A percentile compares a stretch with the other conserved stretches of the same genome.
Conservation (phyloP, 2,329 filamentous ascomycete genomes). For the Raffaelea albimanens region DNA sequence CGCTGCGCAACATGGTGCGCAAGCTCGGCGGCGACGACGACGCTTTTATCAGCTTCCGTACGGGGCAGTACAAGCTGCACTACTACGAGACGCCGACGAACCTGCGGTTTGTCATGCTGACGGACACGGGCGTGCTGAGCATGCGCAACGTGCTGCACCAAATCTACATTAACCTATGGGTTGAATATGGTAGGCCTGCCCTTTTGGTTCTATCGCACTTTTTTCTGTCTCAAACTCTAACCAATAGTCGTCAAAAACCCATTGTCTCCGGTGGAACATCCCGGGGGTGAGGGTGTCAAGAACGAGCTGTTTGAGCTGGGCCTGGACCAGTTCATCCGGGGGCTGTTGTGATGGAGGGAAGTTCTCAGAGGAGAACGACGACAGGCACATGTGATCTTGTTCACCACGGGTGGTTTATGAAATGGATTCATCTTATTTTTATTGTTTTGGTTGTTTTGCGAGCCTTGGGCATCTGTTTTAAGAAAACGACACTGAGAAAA, state of each 20-base stretch:
- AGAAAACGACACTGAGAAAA: too few relatives aligned
- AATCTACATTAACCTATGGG: conserved; percentile 96
- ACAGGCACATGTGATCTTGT: too few relatives aligned
- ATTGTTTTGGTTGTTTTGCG: too few relatives aligned
- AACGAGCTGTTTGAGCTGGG: conserved; percentile 64
- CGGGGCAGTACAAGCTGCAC: conserved; percentile 92
- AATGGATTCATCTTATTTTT: too few relatives aligned
- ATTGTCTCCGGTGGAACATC: conserved; percentile 58
- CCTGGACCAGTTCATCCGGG: conserved; percentile 68
- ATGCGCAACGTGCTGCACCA: conserved; percentile 93
- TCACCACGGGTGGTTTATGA: too few relatives aligned
- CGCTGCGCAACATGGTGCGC: conserved; percentile 89
- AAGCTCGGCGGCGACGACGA: conserved; percentile 92
- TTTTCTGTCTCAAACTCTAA: neutral
- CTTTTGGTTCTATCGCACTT: conserved; percentile 8
- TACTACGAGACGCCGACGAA: conserved; percentile 98
- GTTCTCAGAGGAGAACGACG: too few relatives aligned
- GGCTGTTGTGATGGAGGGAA: conserved; percentile 39
- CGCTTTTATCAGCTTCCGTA: conserved; percentile 89
- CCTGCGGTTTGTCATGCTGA: conserved; percentile 93
- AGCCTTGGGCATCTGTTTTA: too few relatives aligned
- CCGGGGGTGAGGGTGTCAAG: conserved; percentile 57
- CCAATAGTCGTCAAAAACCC: conserved; percentile 61
- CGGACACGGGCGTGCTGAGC: conserved; percentile 78
- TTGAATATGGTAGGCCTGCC: conserved; percentile 86